phyloP scores from a whole-genome alignment of 257 asterid genomes.

The Solanum pinnatisectum region DNA sequence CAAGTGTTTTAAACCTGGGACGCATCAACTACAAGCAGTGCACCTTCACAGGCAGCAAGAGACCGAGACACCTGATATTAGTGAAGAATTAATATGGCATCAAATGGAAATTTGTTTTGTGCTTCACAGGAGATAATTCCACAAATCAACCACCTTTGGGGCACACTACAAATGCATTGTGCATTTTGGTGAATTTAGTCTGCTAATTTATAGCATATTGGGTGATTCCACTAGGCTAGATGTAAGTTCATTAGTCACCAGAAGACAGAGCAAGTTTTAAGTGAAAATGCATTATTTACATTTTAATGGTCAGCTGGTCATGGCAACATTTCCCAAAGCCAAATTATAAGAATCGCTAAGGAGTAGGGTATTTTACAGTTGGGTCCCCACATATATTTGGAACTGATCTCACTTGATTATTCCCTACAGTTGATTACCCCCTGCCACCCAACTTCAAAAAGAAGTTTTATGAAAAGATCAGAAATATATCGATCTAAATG shows the following conservation, averaged over 20 bases:
- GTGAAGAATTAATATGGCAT: slow-evolving; percentile 12
- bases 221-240: neutral
- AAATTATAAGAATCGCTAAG: neutral
- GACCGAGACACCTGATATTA: slow-evolving; percentile 88
- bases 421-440: neutral
- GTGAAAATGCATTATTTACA: neutral
- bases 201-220: neutral
- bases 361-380: neutral
- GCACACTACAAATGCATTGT: neutral
- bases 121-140: neutral
- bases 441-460: neutral
- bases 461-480: neutral
- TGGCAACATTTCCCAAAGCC: neutral
- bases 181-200: neutral
- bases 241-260: neutral
- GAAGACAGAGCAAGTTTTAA: neutral
- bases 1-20: slow-evolving; percentile 57
- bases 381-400: neutral
- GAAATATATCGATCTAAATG: neutral
- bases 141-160: neutral
- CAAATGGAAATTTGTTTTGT: neutral
- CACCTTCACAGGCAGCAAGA: slow-evolving; percentile 99
- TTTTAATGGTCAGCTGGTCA: neutral
- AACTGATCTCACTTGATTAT: neutral
- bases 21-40: slow-evolving; percentile 98